Base-by-base conservation (phyloP, 2,329 filamentous ascomycete genomes). In the Apiospora aurea region DNA sequence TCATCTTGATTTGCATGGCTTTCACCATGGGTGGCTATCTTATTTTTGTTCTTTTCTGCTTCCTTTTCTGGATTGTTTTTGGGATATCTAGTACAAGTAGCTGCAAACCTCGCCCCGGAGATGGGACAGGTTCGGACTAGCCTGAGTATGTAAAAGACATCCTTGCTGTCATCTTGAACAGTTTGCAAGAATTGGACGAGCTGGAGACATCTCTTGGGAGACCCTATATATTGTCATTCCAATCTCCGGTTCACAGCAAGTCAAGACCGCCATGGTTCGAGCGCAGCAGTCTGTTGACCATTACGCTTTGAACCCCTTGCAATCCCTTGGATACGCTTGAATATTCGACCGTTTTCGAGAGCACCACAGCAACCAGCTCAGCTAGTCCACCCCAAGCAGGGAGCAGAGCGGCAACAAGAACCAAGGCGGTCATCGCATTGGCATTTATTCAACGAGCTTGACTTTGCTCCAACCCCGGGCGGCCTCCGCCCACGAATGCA, bases 381-480 rank as follows among this genome's bases (percentile, higher is more conserved):
- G 13, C 26, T 13, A 53, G 24, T 1, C 49, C 24, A 53, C 11
- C n/a, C 6, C 11, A 29, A 10, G 24, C 49, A 5, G 34, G 29
- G 1, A 57, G 51, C 24, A 8, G 26, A n/a, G 18, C 8, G 8
- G 18, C 34, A 64, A 41, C 34, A 41, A 38, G 29, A 41, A 10
- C 29, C 6, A 8, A 38, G 18, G 10, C 34, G 8, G 8, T 13
- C 18, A 24, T 6, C 10, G 57, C 53, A 14, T 61, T 10, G 53
- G 14, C n/a, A n/a, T n/a, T 75, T 69, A 82, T 71, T 83, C 82
- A 13, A 64, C 10, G 74, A 81, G 78, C 74, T 78, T 81, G 3
- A 83, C 79, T 68, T 76, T 75, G 21, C 74, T 74, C 80, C 82
- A 83, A 46, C 83, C 82, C 72, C 79, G 81, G 2, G 83, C 77